Base-by-base conservation (phyloP, 2,329 filamentous ascomycete species). In the Neofusicoccum cordaticola region DNA sequence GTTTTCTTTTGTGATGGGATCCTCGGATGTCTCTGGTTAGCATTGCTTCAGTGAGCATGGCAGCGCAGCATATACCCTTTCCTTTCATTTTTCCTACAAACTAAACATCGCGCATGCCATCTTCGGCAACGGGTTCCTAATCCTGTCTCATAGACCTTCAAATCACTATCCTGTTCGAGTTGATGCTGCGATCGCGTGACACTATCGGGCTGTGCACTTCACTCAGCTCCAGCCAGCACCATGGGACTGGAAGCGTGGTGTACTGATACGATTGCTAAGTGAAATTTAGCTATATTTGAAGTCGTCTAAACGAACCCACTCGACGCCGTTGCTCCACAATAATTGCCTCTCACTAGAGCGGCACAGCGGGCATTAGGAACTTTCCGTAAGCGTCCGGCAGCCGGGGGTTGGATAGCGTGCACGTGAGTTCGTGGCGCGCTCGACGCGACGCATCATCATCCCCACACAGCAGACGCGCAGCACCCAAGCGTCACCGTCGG, bases 21-120 rank as follows among this genome's bases (percentile, higher is more conserved):
- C 37, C 52, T 42, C 52, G 19, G 31, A 27, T 42, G 52, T 56
- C 52, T 42, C 39, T 58, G 35, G 35, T 52, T 63, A 45, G 50
- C 50, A 63, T 63, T 63, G 50, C 60, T 63, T 52, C 50, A n/a
- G 19, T 13, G 45, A 62, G 48, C 60, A 63, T 63, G 39, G 60
- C 60, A 52, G 60, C 60, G 60, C 17, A 53, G 60, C 60, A 63
- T 63, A 63, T 63, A 63, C 60, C 60, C 60, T 52, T 51, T 53
- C 60, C 48, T 53, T 53, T 63, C 50, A 63, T 44, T 62, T 34
- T 52, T 37, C n/a, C 39, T 52, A 35, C 47, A 42, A 42, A 63
- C 39, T 19, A 44, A 63, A 37, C 15, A n/a, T 31, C 39, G 53
- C 53, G n/a, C 39, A 58, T 57, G 13, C 41, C 8, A 8, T 42